phyloP scores from a whole-genome alignment of 805 yeast species.

The Pichia scutulata region DNA sequence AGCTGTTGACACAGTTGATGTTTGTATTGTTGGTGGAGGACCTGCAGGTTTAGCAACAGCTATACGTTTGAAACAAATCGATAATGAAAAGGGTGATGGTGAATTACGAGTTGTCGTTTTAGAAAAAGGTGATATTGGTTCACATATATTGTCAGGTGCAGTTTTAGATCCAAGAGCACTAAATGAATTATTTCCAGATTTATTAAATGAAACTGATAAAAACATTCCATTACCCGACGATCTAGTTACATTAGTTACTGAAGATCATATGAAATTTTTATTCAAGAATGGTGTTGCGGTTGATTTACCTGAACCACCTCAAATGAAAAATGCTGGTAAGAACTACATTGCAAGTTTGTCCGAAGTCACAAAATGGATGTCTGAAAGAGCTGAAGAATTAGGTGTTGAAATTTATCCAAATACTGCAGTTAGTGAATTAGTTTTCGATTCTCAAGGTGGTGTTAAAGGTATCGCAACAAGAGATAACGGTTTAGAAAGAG shows the following conservation, averaged over 20 bases:
- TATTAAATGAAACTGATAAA: conserved; percentile 42
- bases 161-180: conserved; percentile 87
- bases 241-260: conserved; percentile 63
- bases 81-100: conserved; percentile 49
- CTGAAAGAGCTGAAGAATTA: conserved; percentile 84
- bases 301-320: conserved; percentile 90
- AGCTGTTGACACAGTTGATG: conserved; percentile 83
- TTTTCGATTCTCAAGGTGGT: conserved; percentile 52
- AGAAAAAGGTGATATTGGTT: conserved; percentile 89
- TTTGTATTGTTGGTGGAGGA: conserved; percentile 95
- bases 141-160: conserved; percentile 90
- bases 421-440: conserved; percentile 73
- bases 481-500: conserved; percentile 77
- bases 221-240: conserved; percentile 75
- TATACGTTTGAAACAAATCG: conserved; percentile 78
- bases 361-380: conserved; percentile 70
- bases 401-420: conserved; percentile 95
- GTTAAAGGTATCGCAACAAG: conserved; percentile 90
- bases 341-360: conserved; percentile 82
- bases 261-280: conserved; percentile 67
- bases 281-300: conserved; percentile 46
- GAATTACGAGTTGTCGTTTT: conserved; percentile 74
- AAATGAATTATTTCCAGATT: conserved; percentile 72
- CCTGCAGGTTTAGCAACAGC: conserved; percentile 97
- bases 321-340: conserved; percentile 69